A percentile compares a stretch with the other conserved stretches of the same genome.
Conservation (phyloP, 2,329 filamentous ascomycete species). For the Cordyceps militaris region DNA sequence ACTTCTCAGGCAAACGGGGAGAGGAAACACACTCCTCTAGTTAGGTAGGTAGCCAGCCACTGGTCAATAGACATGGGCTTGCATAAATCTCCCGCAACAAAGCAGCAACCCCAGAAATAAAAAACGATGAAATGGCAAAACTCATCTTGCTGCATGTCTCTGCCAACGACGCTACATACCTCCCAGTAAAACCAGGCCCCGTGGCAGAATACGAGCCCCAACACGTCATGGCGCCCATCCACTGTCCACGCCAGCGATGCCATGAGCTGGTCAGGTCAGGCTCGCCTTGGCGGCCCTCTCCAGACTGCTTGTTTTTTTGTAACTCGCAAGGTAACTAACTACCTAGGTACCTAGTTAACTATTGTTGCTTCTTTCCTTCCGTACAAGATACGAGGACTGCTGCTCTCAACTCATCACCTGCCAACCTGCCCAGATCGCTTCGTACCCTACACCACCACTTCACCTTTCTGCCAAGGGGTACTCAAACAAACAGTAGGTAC, state of each 20-base stretch:
- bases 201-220: not conserved
- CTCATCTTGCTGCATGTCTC: not conserved
- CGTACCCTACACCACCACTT: no score
- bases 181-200: not conserved
- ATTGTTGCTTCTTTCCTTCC: no score
- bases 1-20: not conserved
- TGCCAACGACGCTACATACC: not conserved
- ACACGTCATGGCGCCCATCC: slow-evolving; percentile 5
- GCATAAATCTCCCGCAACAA: not conserved
- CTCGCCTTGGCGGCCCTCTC: not conserved
- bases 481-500: no score
- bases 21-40: not conserved
- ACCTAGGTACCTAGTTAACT: no score
- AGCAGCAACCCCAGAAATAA: not conserved
- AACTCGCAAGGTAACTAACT: no score
- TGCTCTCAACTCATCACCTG: no score
- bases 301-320: no score
- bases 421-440: no score
- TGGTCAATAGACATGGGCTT: no score
- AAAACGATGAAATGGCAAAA: not conserved
- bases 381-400: no score
- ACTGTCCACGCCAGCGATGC: not conserved
- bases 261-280: not conserved
- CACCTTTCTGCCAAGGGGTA: no score
- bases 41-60: no score